phyloP scores from a whole-genome alignment of 2,329 filamentous ascomycete genomes.

The Xylaria sp. region DNA sequence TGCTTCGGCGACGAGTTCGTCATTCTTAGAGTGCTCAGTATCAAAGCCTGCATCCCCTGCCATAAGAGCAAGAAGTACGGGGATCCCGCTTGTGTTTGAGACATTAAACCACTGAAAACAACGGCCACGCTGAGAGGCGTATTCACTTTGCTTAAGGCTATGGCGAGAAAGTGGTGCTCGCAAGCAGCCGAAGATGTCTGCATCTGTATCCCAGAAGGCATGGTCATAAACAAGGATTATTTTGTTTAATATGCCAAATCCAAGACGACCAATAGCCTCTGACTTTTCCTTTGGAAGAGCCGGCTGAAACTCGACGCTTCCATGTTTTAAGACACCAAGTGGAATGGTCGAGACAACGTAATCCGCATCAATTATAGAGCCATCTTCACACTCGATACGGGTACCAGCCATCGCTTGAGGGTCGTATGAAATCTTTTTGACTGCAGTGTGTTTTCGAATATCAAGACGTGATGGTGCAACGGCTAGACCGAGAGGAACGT shows the following conservation, averaged over 20 bases:
- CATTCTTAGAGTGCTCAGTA: conserved; percentile 80
- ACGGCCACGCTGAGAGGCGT: conserved; percentile 80
- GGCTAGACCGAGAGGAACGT: conserved; percentile 87
- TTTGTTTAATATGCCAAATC: conserved; percentile 95
- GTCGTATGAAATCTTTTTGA: conserved; percentile 77
- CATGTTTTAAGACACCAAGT: conserved; percentile 89
- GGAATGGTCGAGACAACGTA: conserved; percentile 90
- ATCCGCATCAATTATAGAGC: conserved; percentile 82
- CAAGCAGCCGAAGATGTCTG: conserved; percentile 94
- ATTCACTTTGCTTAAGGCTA: conserved; percentile 83
- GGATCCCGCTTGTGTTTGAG: conserved; percentile 86
- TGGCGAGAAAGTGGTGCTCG: conserved; percentile 75
- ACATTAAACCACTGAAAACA: conserved; percentile 99
- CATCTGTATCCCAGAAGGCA: conserved; percentile 88
- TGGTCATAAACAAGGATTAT: conserved; percentile 89
- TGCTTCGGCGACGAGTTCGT: conserved; percentile 81
- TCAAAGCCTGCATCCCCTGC: conserved; percentile 93
- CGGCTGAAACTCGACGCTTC: conserved; percentile 84
- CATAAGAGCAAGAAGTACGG: conserved; percentile 91
- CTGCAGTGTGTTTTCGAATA: conserved; percentile 76
- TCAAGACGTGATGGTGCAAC: conserved; percentile 80
- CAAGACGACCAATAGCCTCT: conserved; percentile 82
- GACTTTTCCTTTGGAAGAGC: conserved; percentile 88
- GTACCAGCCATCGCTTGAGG: conserved; percentile 61
- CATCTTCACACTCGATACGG: conserved; percentile 79